Percentiles rank a stretch among this genome's conserved stretches.
Conservation (phyloP, 768 basidiomycete species). For the Pleurotus eryngii region DNA sequence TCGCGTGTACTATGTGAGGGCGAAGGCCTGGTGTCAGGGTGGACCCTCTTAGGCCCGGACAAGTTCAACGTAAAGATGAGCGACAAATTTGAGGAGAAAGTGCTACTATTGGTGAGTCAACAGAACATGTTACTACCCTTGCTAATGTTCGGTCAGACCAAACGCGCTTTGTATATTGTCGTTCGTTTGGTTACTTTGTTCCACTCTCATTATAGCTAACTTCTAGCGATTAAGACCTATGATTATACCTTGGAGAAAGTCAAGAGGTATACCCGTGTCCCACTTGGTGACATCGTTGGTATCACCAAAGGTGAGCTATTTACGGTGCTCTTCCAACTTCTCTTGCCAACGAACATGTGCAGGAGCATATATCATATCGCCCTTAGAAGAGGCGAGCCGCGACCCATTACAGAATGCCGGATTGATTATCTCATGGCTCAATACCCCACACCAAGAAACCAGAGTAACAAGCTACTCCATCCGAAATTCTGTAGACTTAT, state of each 20-base stretch:
- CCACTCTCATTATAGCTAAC: not conserved
- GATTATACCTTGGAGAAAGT: conserved; percentile 94
- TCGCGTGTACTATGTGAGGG: conserved; percentile 72
- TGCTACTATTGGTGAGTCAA: conserved; percentile 72
- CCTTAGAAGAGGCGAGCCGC: conserved; percentile 88
- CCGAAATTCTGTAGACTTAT: conserved; percentile 53
- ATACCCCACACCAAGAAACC: conserved; percentile 60
- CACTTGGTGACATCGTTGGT: conserved; percentile 71
- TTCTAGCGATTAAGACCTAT: conserved; percentile 59
- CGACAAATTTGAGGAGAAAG: conserved; percentile 92
- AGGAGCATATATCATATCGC: conserved; percentile 96
- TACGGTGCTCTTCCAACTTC: not conserved
- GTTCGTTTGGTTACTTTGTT: conserved; percentile 41
- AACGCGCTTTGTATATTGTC: conserved; percentile 69
- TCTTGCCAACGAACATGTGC: not conserved
- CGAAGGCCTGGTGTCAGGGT: conserved; percentile 77
- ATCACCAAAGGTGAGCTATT: conserved; percentile 68
- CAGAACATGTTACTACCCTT: conserved; percentile 21
- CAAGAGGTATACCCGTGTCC: conserved; percentile 84
- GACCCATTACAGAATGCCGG: conserved; percentile 88
- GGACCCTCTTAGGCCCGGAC: conserved; percentile 89
- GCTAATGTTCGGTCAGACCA: conserved; percentile 20
- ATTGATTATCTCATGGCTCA: conserved; percentile 78
- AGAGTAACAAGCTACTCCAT: conserved; percentile 85
- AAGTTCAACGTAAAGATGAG: conserved; percentile 67